Evolutionary conservation across 2,329 filamentous ascomycete genomes (phyloP).

Genomic region (Penicillium sp.): DNA sequence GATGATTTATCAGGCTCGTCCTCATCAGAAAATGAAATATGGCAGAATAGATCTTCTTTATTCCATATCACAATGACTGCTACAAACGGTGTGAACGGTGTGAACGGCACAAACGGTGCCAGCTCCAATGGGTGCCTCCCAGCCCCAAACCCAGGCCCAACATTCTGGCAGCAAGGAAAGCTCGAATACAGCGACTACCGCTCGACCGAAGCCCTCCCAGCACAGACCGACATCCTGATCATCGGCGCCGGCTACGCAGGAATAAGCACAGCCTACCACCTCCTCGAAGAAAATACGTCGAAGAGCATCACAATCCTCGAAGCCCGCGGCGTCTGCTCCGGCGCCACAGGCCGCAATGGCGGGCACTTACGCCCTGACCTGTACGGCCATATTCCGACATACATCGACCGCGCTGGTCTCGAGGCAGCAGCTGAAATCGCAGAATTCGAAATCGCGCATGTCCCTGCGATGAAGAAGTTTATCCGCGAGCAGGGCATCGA

Average conservation of each 20-base stretch:
- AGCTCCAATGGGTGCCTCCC: neutral
- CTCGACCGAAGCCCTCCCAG: neutral
- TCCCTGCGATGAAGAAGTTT: slow-evolving; percentile 36
- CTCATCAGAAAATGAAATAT: no score
- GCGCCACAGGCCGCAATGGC: slow-evolving; percentile 32
- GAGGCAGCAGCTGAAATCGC: slow-evolving; percentile 37
- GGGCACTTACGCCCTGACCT: slow-evolving; percentile 39
- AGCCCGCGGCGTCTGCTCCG: slow-evolving; percentile 27
- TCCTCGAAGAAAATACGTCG: neutral
- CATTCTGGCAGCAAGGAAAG: slow-evolving; percentile 1
- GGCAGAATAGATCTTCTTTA: no score
- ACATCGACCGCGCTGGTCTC: slow-evolving; percentile 29
- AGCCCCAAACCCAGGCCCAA: neutral
- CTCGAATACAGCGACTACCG: neutral
- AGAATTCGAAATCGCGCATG: slow-evolving; percentile 38
- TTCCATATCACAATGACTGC: no score
- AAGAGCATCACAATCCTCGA: slow-evolving; percentile 21
- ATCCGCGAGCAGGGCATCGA: slow-evolving; percentile 40
- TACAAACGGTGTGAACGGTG: no score
- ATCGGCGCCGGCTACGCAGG: slow-evolving; percentile 6
- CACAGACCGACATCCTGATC: neutral
- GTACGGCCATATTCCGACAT: slow-evolving; percentile 34
- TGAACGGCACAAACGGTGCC: no score
- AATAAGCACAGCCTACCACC: slow-evolving; percentile 1
- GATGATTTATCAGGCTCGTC: no score